Conservation (phyloP, 306 rosid species). For the Trifolium subterraneum region DNA sequence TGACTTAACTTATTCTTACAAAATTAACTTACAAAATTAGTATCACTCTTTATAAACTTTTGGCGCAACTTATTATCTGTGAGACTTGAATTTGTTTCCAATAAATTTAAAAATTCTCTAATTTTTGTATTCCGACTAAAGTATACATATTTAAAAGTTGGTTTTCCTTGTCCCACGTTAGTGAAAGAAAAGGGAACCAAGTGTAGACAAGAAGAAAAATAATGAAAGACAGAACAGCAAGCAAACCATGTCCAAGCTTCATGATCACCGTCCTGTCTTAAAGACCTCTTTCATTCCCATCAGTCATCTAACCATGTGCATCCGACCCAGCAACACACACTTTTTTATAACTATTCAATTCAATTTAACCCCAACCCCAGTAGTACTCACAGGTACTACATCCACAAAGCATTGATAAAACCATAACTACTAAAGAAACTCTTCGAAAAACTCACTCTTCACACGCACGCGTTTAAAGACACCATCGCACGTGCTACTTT, state of each 20-base stretch:
- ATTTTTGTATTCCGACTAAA: not conserved
- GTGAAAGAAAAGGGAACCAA: not conserved
- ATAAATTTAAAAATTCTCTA: constrained; percentile 31
- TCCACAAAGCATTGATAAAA: not conserved
- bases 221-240: not conserved
- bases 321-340: not conserved
- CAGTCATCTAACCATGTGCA: constrained; percentile 50
- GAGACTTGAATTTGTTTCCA: too few species aligned
- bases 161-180: not conserved
- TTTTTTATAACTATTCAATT: not conserved
- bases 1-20: too few species aligned
- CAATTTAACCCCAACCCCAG: not conserved
- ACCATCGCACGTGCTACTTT: constrained; percentile 59
- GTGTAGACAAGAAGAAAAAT: not conserved
- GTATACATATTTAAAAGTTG: not conserved
- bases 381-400: not conserved
- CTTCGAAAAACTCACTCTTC: constrained; percentile 12
- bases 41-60: too few species aligned
- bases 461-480: constrained; percentile 60
- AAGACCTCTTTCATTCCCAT: constrained; percentile 38
- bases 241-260: not conserved
- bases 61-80: too few species aligned
- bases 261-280: constrained; percentile 36
- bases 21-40: too few species aligned
- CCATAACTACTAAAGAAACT: not conserved